Percentiles rank a stretch among this genome's conserved stretches.
Evolutionary conservation across 257 asterid genomes (phyloP).

Genomic region (Mentha longifolia): DNA sequence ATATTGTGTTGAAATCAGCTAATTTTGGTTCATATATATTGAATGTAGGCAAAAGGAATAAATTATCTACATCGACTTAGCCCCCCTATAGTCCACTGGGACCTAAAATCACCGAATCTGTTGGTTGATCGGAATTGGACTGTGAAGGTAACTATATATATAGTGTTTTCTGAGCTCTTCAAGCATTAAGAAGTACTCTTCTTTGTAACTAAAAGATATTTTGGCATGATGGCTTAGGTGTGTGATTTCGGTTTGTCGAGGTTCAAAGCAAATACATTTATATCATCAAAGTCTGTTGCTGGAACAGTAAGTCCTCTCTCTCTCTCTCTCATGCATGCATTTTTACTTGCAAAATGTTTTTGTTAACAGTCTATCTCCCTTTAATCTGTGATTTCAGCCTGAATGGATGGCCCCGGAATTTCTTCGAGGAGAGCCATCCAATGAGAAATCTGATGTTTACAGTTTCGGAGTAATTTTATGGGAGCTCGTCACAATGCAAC

Average conservation of each 20-base stretch:
- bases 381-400: slow-evolving; percentile 61
- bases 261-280: slow-evolving; percentile 89
- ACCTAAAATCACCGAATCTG: slow-evolving; percentile 88
- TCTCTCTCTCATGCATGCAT: not conserved
- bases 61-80: slow-evolving; percentile 85
- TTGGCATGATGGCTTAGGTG: slow-evolving; percentile 48
- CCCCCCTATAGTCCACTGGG: slow-evolving; percentile 94
- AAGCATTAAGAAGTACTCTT: not conserved
- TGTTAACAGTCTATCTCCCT: no score
- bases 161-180: not conserved
- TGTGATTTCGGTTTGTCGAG: slow-evolving; percentile 95
- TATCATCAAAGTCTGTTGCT: slow-evolving; percentile 92
- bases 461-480: slow-evolving; percentile 93
- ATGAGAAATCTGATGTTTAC: slow-evolving; percentile 92
- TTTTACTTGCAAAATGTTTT: no score
- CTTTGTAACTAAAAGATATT: slow-evolving; percentile 23
- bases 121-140: slow-evolving; percentile 93
- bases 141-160: slow-evolving; percentile 76
- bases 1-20: slow-evolving; percentile 10
- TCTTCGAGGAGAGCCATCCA: slow-evolving; percentile 97
- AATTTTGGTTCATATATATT: slow-evolving; percentile 12
- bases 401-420: slow-evolving; percentile 99
- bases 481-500: slow-evolving; percentile 95
- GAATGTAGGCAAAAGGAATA: slow-evolving; percentile 79
- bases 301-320: slow-evolving; percentile 71